phyloP scores from a whole-genome alignment of 306 rosid genomes.

The Dalbergia oliveri region DNA sequence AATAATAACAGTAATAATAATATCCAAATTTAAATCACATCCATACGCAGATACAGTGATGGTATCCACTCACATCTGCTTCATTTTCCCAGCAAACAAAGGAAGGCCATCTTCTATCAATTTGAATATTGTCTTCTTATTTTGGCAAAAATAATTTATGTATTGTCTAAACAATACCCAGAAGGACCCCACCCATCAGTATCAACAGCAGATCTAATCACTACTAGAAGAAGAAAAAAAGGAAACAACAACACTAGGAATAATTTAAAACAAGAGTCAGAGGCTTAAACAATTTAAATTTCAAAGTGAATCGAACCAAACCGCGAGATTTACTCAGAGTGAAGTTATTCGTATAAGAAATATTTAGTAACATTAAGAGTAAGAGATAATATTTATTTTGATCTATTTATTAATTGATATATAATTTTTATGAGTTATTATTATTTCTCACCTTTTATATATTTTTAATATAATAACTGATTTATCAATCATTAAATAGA shows the following conservation, averaged over 20 bases:
- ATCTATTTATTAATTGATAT: too few relatives aligned
- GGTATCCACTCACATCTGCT: neutral
- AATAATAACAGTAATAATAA: neutral
- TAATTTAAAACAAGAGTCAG: slow-evolving; percentile 45
- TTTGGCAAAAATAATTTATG: neutral
- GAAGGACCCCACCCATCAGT: slow-evolving; percentile 34
- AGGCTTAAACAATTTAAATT: slow-evolving; percentile 33
- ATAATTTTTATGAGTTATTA: too few relatives aligned
- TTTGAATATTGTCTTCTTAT: slow-evolving; percentile 8
- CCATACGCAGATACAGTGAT: neutral
- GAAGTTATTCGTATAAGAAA: too few relatives aligned
- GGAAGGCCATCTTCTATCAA: neutral
- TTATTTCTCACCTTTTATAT: too few relatives aligned
- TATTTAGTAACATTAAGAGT: too few relatives aligned
- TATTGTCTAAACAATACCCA: neutral
- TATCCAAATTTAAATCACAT: neutral
- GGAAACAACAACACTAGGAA: neutral
- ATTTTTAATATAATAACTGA: too few relatives aligned
- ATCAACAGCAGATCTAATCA: slow-evolving; percentile 37
- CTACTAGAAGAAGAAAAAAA: neutral
- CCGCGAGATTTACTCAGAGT: neutral
- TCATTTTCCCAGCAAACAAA: neutral
- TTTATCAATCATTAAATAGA: too few relatives aligned
- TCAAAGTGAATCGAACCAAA: slow-evolving; percentile 31
- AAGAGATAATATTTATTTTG: too few relatives aligned